phyloP scores from a whole-genome alignment of 2,329 filamentous ascomycete species.

The Colletotrichum filicis region DNA sequence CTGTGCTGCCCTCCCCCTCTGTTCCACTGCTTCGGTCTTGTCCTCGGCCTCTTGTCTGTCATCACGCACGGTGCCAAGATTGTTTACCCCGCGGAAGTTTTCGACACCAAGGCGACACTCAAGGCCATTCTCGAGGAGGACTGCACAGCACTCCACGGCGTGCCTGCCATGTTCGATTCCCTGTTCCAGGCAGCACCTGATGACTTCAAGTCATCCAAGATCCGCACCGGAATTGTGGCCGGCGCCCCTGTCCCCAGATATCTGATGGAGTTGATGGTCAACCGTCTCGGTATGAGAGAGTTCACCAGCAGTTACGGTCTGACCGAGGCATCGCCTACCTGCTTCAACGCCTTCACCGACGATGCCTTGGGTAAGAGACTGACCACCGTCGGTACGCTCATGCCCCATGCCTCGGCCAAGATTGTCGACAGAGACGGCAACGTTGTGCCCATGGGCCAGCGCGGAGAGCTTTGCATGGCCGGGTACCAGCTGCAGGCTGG shows the following conservation, averaged over 20 bases:
- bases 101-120: constrained; percentile 75
- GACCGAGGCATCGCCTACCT: constrained; percentile 82
- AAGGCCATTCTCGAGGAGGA: constrained; percentile 73
- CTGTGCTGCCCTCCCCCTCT: constrained; percentile 86
- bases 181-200: constrained; percentile 58
- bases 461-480: constrained; percentile 81
- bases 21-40: constrained; percentile 88
- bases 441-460: constrained; percentile 73
- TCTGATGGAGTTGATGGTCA: constrained; percentile 78
- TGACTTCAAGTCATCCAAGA: constrained; percentile 57
- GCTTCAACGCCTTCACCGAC: constrained; percentile 82
- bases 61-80: constrained; percentile 81
- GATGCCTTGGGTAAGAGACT: constrained; percentile 75
- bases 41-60: constrained; percentile 78
- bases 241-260: constrained; percentile 81
- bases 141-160: constrained; percentile 82
- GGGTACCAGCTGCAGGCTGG: constrained; percentile 80
- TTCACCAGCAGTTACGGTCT: constrained; percentile 78
- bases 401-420: constrained; percentile 82
- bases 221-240: constrained; percentile 83
- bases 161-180: constrained; percentile 86
- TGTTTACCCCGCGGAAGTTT: constrained; percentile 80
- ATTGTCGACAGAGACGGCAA: constrained; percentile 76
- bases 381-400: constrained; percentile 78
- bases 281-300: constrained; percentile 79